A percentile compares a stretch with the other conserved stretches of the same genome.
phyloP scores from a whole-genome alignment of 2,329 filamentous ascomycete genomes.

The Aspergillus sp. region DNA sequence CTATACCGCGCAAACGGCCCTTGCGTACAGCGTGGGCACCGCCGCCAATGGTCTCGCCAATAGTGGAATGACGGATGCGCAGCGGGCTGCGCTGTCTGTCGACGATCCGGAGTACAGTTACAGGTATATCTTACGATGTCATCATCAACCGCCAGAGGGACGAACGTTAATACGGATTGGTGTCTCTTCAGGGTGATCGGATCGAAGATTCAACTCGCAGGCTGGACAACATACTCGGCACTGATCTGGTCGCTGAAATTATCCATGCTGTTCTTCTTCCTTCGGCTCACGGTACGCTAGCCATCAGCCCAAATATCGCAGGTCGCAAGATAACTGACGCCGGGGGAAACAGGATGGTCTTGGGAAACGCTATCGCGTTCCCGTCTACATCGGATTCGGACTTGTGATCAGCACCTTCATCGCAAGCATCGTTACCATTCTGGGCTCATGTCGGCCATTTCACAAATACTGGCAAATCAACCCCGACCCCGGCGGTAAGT shows the following conservation, averaged over 20 bases:
- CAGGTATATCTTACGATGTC: slow-evolving; percentile 20
- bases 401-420: slow-evolving; percentile 49
- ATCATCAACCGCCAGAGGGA: neutral
- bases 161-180: neutral
- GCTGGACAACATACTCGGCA: slow-evolving; percentile 52
- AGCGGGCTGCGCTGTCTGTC: slow-evolving; percentile 45
- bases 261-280: slow-evolving; percentile 56
- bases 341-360: slow-evolving; percentile 21
- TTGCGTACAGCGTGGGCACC: slow-evolving; percentile 49
- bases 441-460: slow-evolving; percentile 53
- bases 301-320: too few relatives aligned
- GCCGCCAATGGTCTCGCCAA: slow-evolving; percentile 53
- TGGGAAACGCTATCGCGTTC: slow-evolving; percentile 25
- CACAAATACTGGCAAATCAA: slow-evolving; percentile 57
- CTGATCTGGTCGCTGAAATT: slow-evolving; percentile 53
- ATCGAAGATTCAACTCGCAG: slow-evolving; percentile 52
- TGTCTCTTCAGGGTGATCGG: slow-evolving; percentile 42
- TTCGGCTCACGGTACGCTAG: slow-evolving; percentile 45
- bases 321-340: neutral
- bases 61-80: slow-evolving; percentile 52
- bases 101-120: slow-evolving; percentile 44
- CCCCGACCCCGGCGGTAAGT: slow-evolving; percentile 56
- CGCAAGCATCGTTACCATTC: slow-evolving; percentile 47
- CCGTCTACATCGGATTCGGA: slow-evolving; percentile 51
- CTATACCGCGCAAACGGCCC: slow-evolving; percentile 49